Conservation (phyloP, 495 filamentous ascomycete species). For the Aspergillus wentii region DNA sequence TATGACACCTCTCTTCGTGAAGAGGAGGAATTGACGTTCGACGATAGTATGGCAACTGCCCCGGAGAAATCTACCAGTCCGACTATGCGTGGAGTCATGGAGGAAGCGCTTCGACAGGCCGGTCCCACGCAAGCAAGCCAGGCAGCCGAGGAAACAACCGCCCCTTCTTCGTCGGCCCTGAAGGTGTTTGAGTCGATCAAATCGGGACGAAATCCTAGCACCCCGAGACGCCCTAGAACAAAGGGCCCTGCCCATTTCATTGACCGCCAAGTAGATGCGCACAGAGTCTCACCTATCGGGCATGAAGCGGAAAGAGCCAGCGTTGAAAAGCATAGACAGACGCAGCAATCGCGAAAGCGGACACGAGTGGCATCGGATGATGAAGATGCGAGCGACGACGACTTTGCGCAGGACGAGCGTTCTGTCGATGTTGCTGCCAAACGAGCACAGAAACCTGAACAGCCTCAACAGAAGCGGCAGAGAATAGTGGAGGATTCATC, state of each 20-base stretch:
- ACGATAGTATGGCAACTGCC: conserved; percentile 1
- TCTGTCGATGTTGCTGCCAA: conserved; percentile 7
- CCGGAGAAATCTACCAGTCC: conserved; percentile 17
- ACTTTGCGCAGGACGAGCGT: conserved; percentile 12
- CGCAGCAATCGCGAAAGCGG: conserved; percentile 12
- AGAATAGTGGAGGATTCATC: no score
- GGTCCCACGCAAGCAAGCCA: not conserved
- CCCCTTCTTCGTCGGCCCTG: no score
- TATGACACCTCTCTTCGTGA: no score
- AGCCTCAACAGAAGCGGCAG: not conserved
- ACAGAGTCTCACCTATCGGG: conserved; percentile 26
- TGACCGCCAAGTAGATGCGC: conserved; percentile 29
- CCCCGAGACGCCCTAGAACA: no score
- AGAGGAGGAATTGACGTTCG: no score
- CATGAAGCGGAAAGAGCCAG: no score
- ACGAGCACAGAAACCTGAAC: conserved; percentile 14
- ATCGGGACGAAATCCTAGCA: no score
- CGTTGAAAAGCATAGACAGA: no score
- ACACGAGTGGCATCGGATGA: conserved; percentile 6
- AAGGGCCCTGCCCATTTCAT: conserved; percentile 21
- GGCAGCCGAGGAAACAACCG: no score
- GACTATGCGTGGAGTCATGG: no score
- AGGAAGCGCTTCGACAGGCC: not conserved
- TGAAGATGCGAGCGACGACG: conserved; percentile 11
- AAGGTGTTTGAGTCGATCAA: no score